These are phyloP conservation scores for Ceratobasidium sp. DNA, from an alignment of 1,284 basidiomycete genomes.

Conservation along the genomic window DNA sequence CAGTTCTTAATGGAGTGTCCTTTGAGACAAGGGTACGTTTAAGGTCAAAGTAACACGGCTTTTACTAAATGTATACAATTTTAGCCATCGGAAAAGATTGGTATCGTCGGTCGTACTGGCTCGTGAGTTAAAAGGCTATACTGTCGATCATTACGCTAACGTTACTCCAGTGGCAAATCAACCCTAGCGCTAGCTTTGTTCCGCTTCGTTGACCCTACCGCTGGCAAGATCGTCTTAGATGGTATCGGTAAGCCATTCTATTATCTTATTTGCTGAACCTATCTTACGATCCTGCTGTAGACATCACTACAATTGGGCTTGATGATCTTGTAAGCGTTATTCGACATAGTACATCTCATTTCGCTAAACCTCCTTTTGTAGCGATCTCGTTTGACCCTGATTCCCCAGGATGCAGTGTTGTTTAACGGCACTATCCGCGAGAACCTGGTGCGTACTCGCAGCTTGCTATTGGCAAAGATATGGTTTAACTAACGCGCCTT, in stretches of 20 bases:
- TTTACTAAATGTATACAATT: no score
- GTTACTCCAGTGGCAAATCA: conserved; percentile 72
- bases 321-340: conserved; percentile 89
- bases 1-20: conserved; percentile 83
- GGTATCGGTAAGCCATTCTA: conserved; percentile 69
- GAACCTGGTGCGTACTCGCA: conserved; percentile 8
- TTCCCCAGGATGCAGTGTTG: conserved; percentile 5
- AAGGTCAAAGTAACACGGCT: conserved; percentile 48
- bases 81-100: conserved; percentile 75
- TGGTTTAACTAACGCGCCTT: no score
- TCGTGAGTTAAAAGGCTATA: conserved; percentile 50
- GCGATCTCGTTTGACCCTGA: conserved; percentile 31
- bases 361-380: not conserved
- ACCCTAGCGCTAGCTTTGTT: conserved; percentile 89
- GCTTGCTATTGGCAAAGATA: conserved; percentile 24
- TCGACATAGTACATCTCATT: conserved; percentile 56
- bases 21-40: conserved; percentile 63
- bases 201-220: conserved; percentile 88
- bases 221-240: conserved; percentile 86
- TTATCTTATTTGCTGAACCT: not conserved
- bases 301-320: conserved; percentile 89
- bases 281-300: not conserved
- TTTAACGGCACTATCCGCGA: conserved; percentile 38
- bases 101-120: conserved; percentile 82
- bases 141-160: conserved; percentile 44